Evolutionary conservation across 2,329 filamentous ascomycete species (phyloP), one percentile per base, ranked within the genome.

Genomic region (Monosporascus sp.): DNA sequence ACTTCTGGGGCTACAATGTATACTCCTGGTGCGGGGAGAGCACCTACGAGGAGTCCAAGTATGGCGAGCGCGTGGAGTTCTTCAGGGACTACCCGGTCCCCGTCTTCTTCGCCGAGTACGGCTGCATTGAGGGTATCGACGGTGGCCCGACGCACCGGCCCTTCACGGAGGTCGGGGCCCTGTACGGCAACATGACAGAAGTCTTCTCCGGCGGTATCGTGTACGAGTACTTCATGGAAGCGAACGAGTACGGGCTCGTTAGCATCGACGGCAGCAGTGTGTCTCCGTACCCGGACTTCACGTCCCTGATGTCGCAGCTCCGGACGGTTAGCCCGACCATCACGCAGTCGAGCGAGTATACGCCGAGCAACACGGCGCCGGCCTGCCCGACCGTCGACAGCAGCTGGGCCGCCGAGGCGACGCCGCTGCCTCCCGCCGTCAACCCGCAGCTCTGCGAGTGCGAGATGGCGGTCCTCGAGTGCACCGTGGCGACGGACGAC

Each of bases 1-100:
- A 99, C 75, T 97, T 95, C 80, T 99, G 92, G 90, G 94, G 94
- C 55, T 97, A 97, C 87, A 99, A 99, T 81, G 96, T 97, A 76
- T 99, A 99, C 82, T 96, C 92, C 51, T 99, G 94, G 94, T 99
- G 94, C 71, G 94, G 93, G 63, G 73, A 92, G 63, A 96, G 90
- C 67, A 84, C 78, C 65, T 94, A 88, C 76, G 68, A 78, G 37
- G 69, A 79, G 55, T 97, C 94, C 3, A 90, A 91, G 52, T 99
- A 92, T 75, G 79, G 87, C 60, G 80, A 85, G 53, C 88, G 93
- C 71, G 91, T 91, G 63, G 73, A 90, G 61, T 93, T 97, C 76
- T 99, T 97, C 78, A 72, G 79, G 55, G 84, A 87, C 69, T 99
- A 94, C 81, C 90, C 90, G 9, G 90, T 97, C 3, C 94, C 94